Evolutionary conservation across 257 asterid genomes (phyloP).

Genomic region (Penstemon newberryi): DNA sequence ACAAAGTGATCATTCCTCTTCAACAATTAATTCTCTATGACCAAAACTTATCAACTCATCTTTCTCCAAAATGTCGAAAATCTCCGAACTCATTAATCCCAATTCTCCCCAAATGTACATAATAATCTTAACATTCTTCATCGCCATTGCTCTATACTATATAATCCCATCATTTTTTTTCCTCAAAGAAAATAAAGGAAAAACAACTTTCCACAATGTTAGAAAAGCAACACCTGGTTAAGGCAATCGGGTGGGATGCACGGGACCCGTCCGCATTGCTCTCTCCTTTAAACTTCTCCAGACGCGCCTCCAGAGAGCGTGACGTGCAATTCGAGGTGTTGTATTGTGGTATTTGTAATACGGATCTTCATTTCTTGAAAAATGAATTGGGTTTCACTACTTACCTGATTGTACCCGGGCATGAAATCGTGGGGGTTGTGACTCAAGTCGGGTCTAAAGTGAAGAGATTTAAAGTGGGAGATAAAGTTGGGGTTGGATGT

Average conservation of each 20-base stretch:
- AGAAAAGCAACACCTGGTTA: neutral
- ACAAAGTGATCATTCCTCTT: too few relatives aligned
- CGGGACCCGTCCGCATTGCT: conserved; percentile 26
- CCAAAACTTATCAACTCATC: too few relatives aligned
- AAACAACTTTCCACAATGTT: neutral
- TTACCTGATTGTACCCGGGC: conserved; percentile 51
- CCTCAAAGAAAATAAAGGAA: neutral
- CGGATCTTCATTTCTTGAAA: conserved; percentile 38
- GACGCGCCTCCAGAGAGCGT: conserved; percentile 18
- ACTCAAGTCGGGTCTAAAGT: conserved; percentile 43
- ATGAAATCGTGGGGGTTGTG: conserved; percentile 41
- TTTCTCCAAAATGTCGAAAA: neutral
- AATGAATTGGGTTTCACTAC: conserved; percentile 34
- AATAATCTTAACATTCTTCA: neutral
- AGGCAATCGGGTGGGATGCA: conserved; percentile 29
- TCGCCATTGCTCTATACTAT: neutral
- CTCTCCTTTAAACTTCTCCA: conserved; percentile 25
- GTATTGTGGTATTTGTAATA: conserved; percentile 49
- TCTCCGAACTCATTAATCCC: neutral
- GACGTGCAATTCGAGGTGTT: conserved; percentile 29
- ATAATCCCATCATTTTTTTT: neutral
- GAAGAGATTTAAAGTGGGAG: neutral
- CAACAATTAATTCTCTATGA: too few relatives aligned
- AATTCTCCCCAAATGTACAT: neutral
- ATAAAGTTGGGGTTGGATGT: neutral